Evolutionary conservation across 371 early-diverging fungal genomes (phyloP), one percentile per base, ranked within the genome.

Genomic region (Mortierella sp.): DNA sequence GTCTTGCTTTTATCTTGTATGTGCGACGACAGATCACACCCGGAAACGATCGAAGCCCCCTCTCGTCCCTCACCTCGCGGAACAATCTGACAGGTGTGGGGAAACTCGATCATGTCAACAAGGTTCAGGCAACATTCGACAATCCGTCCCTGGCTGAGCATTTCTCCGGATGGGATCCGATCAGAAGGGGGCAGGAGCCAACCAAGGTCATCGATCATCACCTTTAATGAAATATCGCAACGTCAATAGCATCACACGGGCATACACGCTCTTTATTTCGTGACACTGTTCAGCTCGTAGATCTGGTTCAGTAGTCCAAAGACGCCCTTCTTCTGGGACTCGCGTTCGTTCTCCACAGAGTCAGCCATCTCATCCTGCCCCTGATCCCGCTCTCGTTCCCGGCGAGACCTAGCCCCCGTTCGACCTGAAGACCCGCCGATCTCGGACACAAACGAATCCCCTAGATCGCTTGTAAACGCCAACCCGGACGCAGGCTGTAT

Each of bases 271-370:
- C 0, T 71, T 43, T 79, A 81, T 76, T 77, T 75, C 6, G 80
- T 74, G 52, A 79, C 74, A 73, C 89, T 90, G 72, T 90, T 90
- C 72, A 90, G 79, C 65, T 91, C 92, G 80, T 92, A 91, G 50
- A 92, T 88, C 78, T 90, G 89, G 53, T 91, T 91, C 55, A 92
- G 68, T 40, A 92, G 67, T 0, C 91, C 92, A 73, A 90, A 76
- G 66, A 92, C 85, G 19, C 89, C 90, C 45, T 76, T 87, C 71
- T 84, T 76, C 50, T 74, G 72, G 14, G 77, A 74, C 77, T 87
- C 89, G 4, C 86, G 85, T 16, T 86, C 87, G 26, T 80, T 68
- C 48, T 84, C 85, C 22, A 74, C 63, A 34, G 75, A 66, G 43
- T 77, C 77, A 39, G 70, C 68, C 31, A 72, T 26, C 24, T 61